phyloP scores from a whole-genome alignment of 2,329 filamentous ascomycete genomes.

The Arthrinium phaeospermum region DNA sequence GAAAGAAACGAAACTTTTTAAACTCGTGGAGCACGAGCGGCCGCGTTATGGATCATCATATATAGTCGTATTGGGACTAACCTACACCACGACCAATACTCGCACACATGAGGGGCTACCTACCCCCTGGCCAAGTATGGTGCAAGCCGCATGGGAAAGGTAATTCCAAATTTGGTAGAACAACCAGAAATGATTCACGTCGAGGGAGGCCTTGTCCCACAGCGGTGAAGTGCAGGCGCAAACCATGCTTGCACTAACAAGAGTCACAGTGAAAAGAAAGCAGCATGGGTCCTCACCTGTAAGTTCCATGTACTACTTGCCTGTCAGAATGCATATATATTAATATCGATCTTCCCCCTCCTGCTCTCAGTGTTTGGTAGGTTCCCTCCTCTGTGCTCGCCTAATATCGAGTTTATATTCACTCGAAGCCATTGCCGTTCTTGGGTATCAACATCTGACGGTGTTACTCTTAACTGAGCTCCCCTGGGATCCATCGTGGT shows the following conservation, averaged over 20 bases:
- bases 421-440: not conserved
- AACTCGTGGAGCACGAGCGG: not conserved
- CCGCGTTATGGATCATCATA: slow-evolving; percentile 2
- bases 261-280: not conserved
- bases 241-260: not conserved
- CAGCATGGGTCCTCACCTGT: not conserved
- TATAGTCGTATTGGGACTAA: not conserved
- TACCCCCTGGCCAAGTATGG: not conserved
- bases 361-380: not conserved
- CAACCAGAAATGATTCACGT: not conserved
- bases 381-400: not conserved
- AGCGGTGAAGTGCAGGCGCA: slow-evolving; percentile 1
- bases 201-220: not conserved
- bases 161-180: not conserved
- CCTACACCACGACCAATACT: not conserved
- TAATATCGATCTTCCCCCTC: not conserved
- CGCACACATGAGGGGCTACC: not conserved
- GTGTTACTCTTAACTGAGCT: not conserved
- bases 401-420: not conserved
- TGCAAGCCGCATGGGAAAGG: not conserved
- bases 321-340: not conserved
- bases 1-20: slow-evolving; percentile 1
- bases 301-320: not conserved
- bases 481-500: not conserved
- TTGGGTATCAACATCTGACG: not conserved